A percentile compares a stretch with the other conserved stretches of the same genome.
Evolutionary conservation across 75 land plant species (phyloP).

Genomic region (Picea glauca): DNA sequence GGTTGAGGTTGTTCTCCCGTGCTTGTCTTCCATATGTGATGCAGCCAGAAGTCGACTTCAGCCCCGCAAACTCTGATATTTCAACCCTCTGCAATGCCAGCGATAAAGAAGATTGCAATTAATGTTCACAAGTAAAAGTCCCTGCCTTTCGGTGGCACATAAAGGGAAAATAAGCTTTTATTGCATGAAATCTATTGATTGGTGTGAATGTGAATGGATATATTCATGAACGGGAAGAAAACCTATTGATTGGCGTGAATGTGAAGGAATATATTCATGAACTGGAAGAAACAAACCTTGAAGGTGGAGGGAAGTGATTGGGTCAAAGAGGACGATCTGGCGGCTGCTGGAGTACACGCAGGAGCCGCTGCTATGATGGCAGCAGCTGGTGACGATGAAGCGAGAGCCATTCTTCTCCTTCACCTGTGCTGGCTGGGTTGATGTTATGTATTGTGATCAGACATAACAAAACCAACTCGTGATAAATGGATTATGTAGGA

Average conservation of each 20-base stretch:
- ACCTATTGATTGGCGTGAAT: not conserved
- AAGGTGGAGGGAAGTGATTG: too few species aligned
- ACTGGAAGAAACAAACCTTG: conserved; percentile 8
- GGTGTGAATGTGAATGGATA: not conserved
- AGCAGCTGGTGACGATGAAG: conserved; percentile 3
- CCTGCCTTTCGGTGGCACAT: too few species aligned
- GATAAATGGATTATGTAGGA: not conserved
- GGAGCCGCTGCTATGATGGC: not conserved
- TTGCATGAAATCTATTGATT: too few species aligned
- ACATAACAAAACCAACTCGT: too few species aligned
- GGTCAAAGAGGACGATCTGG: not conserved
- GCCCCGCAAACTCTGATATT: conserved; percentile 43
- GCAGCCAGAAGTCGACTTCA: conserved; percentile 21
- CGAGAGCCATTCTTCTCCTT: not conserved
- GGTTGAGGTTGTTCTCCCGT: conserved; percentile 22
- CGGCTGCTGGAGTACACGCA: not conserved
- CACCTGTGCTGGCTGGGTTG: not conserved
- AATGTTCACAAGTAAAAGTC: not conserved
- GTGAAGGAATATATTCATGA: not conserved
- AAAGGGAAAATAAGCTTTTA: too few species aligned
- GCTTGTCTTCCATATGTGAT: conserved; percentile 22
- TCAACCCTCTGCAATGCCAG: conserved; percentile 37
- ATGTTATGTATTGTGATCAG: too few species aligned
- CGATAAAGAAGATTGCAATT: not conserved
- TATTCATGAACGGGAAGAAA: not conserved